Evolutionary conservation across 1,139 yeast genomes (phyloP), one percentile per base, ranked within the genome.

Genomic region (Yamadazyma sp.): DNA sequence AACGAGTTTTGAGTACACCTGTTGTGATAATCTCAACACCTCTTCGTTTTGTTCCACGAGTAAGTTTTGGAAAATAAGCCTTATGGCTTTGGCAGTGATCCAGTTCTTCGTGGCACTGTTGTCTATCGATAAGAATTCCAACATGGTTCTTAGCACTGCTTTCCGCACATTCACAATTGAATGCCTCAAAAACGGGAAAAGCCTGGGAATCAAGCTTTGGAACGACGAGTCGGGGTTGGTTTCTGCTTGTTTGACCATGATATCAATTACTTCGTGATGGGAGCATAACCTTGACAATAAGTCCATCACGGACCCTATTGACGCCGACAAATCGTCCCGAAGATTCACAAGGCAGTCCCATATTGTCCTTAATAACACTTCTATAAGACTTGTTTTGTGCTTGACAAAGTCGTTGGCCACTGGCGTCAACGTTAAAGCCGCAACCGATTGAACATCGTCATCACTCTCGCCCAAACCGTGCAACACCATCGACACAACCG

Each of bases 251-350:
- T 69, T 66, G 47, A 83, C 78, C 73, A 92, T 78, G 20, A 83
- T 76, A 21, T 77, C 80, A 33, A 90, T 68, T 4, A 90, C 96
- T 53, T 82, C 81, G 6, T 81, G 78, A 59, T 84, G 92, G 3
- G 89, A 78, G 61, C 97, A 92, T 37, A 92, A 70, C 53, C 85
- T 88, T 2, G 97, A 94, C 44, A 92, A 70, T 29, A 92, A 67
- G 59, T 92, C 97, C 97, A 92, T 92, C 2, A 92, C 95, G 3
- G 95, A 86, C 30, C 97, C 97, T 37, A 92, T 90, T 12, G 96
- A 86, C 0, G 97, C 96, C 15, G 95, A 86, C 37, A 92, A 70
- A 58, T 92, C 98, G 57, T 92, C 98, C 49, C 86, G 81, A 43
- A 90, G 69, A 52, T 86, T 88, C 2, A 88, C 79, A 31, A 92